phyloP scores from a whole-genome alignment of 768 basidiomycete species.

The Mycena filopes region DNA sequence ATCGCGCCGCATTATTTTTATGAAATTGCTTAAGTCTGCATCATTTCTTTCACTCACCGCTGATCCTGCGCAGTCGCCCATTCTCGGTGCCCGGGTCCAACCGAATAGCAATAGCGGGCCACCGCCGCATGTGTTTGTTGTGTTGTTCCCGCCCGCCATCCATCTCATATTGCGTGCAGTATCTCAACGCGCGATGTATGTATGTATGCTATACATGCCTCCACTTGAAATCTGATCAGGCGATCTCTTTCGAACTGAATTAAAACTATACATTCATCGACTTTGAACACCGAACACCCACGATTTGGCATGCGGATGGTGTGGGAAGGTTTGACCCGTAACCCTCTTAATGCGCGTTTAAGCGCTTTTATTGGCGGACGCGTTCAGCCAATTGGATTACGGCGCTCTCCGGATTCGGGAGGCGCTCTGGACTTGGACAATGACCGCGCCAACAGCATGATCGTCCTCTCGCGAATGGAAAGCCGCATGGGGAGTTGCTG shows the following conservation, averaged over 20 bases:
- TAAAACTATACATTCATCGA: no score
- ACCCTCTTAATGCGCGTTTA: no score
- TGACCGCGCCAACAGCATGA: conserved; percentile 1
- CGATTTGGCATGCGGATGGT: not conserved
- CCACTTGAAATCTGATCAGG: conserved; percentile 15
- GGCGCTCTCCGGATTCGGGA: conserved; percentile 8
- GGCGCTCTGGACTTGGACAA: not conserved
- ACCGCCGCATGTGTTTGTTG: conserved; percentile 4
- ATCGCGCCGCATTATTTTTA: not conserved
- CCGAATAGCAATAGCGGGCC: no score
- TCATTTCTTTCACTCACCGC: not conserved
- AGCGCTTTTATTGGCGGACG: not conserved
- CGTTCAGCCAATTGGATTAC: conserved; percentile 8
- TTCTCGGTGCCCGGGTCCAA: conserved; percentile 14
- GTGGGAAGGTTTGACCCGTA: no score
- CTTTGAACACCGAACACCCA: conserved; percentile 15
- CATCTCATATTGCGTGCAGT: not conserved
- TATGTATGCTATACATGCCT: no score
- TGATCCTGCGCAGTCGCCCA: conserved; percentile 26
- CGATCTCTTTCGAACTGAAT: conserved; percentile 16
- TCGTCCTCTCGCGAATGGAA: no score
- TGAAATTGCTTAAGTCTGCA: not conserved
- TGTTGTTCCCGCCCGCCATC: not conserved
- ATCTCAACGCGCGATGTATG: not conserved
- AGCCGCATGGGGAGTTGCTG: no score